Percentiles rank a stretch among this genome's conserved stretches.
phyloP scores from a whole-genome alignment of 148 eudicot genomes.

The Pouteria glomerata region DNA sequence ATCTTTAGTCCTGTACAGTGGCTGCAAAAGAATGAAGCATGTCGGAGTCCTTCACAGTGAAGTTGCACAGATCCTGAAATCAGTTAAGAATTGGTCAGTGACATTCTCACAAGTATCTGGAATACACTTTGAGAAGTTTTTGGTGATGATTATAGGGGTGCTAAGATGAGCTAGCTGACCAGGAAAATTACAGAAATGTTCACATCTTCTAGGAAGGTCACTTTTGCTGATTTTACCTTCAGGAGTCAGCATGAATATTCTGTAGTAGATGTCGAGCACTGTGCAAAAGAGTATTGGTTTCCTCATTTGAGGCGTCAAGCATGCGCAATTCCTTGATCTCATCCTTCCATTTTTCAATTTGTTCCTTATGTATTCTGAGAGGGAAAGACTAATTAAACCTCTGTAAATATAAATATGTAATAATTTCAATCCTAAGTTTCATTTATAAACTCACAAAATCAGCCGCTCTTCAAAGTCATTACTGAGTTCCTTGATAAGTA shows the following conservation, averaged over 20 bases:
- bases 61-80: constrained; percentile 1
- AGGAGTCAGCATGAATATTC: constrained; percentile 44
- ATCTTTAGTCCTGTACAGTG: neutral
- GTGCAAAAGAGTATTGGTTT: constrained; percentile 45
- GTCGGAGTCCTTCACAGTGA: neutral
- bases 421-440: neutral
- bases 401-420: neutral
- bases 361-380: constrained; percentile 82
- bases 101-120: neutral
- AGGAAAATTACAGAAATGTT: neutral
- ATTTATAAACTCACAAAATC: constrained; percentile 50
- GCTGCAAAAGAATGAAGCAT: neutral
- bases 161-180: neutral
- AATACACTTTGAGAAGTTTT: neutral
- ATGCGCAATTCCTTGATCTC: constrained; percentile 75
- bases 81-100: neutral
- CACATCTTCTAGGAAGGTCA: neutral
- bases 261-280: constrained; percentile 72
- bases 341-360: constrained; percentile 83
- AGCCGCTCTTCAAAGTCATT: constrained; percentile 76
- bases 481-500: constrained; percentile 54
- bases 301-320: constrained; percentile 76
- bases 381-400: constrained; percentile 6
- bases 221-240: constrained; percentile 17
- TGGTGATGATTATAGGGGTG: neutral